phyloP scores from a whole-genome alignment of 768 basidiomycete genomes.

The Mycena amicta region DNA sequence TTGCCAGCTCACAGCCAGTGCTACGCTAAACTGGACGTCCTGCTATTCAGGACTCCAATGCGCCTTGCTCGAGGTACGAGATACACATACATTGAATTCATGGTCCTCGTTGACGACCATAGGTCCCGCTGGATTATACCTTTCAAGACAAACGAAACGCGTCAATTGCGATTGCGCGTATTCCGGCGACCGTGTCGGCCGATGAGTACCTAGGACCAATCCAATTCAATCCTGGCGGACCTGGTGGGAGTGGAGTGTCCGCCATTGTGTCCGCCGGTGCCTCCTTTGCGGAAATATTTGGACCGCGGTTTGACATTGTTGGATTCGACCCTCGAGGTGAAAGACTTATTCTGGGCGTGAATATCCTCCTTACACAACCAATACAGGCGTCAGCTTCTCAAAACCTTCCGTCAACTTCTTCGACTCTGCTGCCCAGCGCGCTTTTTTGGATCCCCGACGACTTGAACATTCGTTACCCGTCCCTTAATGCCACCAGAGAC shows the following conservation, averaged over 20 bases:
- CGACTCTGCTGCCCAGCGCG: background rate
- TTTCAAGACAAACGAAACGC: background rate
- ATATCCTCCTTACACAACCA: background rate
- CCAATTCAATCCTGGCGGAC: background rate
- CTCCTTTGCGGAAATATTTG: background rate
- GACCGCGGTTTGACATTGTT: background rate
- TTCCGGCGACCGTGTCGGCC: background rate
- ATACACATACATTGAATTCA: background rate
- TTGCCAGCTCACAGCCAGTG: background rate
- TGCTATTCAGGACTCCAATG: background rate
- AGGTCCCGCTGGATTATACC: background rate
- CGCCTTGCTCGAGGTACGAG: background rate
- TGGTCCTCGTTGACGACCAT: background rate
- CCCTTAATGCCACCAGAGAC: background rate
- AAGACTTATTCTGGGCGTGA: background rate
- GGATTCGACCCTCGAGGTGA: conserved; percentile 1
- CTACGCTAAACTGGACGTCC: background rate
- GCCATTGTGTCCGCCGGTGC: background rate
- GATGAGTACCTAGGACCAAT: conserved; percentile 15
- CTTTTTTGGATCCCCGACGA: background rate
- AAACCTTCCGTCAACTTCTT: background rate
- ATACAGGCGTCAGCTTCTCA: background rate
- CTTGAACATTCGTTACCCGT: background rate
- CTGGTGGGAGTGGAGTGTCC: background rate
- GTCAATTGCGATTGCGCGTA: background rate